These are phyloP conservation scores for Phaeolepiota aurea DNA, from an alignment of 768 basidiomycete genomes.

Conservation along the genomic window DNA sequence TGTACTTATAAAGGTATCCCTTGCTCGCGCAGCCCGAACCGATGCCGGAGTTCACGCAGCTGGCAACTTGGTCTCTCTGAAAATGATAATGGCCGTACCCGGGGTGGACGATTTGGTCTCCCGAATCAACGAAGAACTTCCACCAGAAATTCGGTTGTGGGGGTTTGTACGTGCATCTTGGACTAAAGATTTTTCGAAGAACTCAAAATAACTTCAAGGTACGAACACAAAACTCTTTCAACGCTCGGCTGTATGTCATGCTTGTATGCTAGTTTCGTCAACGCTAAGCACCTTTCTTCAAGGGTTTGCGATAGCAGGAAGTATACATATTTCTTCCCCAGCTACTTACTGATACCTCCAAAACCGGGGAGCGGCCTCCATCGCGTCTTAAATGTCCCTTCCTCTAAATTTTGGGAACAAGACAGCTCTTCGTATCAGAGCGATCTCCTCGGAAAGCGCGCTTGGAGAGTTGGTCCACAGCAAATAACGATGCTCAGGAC, in stretches of 20 bases:
- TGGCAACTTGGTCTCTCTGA: slow-evolving; percentile 87
- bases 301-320: slow-evolving; percentile 92
- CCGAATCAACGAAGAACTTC: slow-evolving; percentile 81
- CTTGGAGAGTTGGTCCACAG: slow-evolving; percentile 54
- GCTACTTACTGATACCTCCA: slow-evolving; percentile 88
- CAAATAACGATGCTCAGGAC: slow-evolving; percentile 50
- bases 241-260: slow-evolving; percentile 55
- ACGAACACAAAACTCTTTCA: slow-evolving; percentile 76
- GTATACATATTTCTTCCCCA: slow-evolving; percentile 96
- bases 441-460: slow-evolving; percentile 58
- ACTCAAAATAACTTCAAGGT: slow-evolving; percentile 27
- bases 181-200: background rate
- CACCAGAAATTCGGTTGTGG: slow-evolving; percentile 91
- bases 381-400: slow-evolving; percentile 29
- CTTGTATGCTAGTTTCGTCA: slow-evolving; percentile 1
- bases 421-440: slow-evolving; percentile 47
- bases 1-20: slow-evolving; percentile 47
- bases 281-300: slow-evolving; percentile 9
- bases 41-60: slow-evolving; percentile 98
- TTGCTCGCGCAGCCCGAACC: slow-evolving; percentile 87
- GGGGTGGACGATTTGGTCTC: slow-evolving; percentile 61
- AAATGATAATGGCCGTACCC: slow-evolving; percentile 76
- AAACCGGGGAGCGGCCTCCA: slow-evolving; percentile 64
- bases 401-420: slow-evolving; percentile 31
- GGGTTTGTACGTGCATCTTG: slow-evolving; percentile 48